Base-by-base conservation (phyloP, 768 basidiomycete species). In the Panus rudis region DNA sequence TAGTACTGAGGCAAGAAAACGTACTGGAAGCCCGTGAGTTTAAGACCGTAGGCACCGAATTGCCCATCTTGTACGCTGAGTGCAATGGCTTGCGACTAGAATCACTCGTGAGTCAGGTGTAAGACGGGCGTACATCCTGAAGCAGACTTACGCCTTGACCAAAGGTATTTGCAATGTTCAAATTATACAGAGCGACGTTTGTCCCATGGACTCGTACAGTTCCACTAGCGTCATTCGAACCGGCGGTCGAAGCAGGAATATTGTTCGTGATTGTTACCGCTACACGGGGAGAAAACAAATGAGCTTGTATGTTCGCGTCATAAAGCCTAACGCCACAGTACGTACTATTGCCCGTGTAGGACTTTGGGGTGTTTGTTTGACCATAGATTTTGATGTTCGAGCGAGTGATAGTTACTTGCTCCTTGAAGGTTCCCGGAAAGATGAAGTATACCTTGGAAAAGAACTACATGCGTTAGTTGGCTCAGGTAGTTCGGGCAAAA, bases 131-230 rank as follows among this genome's bases (percentile, higher is more conserved):
- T 35, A 12, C 4, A 5, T 12, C 20, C 14, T 21, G 20, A 21
- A 17, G 24, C n/a, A n/a, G 23, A 11, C 39, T 32, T 22, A 47
- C 46, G 4, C 23, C 49, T 39, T 53, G 46, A 2, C 52, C 54
- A 37, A 50, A 56, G 13, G 55, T 57, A 41, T 57, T 55, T 16
- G 50, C 49, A 40, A 57, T 54, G 42, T 57, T 52, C 20, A 57
- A 21, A 37, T 55, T 55, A 43, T 55, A 57, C 39, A 57, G 31
- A 6, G 53, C 47, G 19, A 57, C 56, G 39, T 49, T 49, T 24
- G 47, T 39, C 16, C 49, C 51, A 37, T 52, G 51, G 11, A 57
- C 50, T 41, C 47, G 47, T 11, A 57, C 47, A n/a, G 56, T 55
- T 21, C 56, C 56, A 32, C 53, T 57, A 12, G 47, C 45, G 33